Conservation (phyloP, 768 basidiomycete species). For the Tricholoma furcatifolium region DNA sequence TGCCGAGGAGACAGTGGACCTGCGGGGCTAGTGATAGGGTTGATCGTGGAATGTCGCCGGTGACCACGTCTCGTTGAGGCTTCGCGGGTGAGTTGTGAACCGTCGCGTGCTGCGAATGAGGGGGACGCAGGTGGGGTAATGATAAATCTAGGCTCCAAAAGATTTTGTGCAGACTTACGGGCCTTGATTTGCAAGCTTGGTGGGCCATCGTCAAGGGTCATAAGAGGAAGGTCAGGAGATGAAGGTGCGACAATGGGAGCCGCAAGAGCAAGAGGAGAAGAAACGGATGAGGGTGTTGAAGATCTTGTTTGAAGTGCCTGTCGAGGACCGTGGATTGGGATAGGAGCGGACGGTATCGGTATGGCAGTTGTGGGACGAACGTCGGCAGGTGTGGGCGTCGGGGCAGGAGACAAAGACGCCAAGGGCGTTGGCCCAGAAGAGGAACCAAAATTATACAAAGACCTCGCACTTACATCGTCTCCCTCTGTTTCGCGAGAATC, state of each 20-base stretch:
- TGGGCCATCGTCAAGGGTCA: slow-evolving; percentile 54
- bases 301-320: slow-evolving; percentile 71
- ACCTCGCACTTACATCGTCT: slow-evolving; percentile 58
- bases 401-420: slow-evolving; percentile 52
- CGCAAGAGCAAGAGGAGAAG: slow-evolving; percentile 83
- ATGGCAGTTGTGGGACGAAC: slow-evolving; percentile 23
- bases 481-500: slow-evolving; percentile 30
- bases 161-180: slow-evolving; percentile 64
- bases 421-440: slow-evolving; percentile 70
- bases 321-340: slow-evolving; percentile 33
- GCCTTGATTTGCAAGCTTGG: slow-evolving; percentile 59
- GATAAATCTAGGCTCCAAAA: slow-evolving; percentile 63
- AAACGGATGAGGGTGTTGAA: slow-evolving; percentile 86
- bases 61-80: slow-evolving; percentile 54
- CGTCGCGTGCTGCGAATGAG: slow-evolving; percentile 47
- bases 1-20: slow-evolving; percentile 86
- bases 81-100: slow-evolving; percentile 38
- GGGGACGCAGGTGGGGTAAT: slow-evolving; percentile 80
- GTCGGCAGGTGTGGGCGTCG: slow-evolving; percentile 28
- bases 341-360: slow-evolving; percentile 26
- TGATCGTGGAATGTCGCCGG: slow-evolving; percentile 73
- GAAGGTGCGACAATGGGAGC: slow-evolving; percentile 78
- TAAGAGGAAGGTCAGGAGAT: slow-evolving; percentile 12
- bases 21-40: slow-evolving; percentile 59
- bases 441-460: slow-evolving; percentile 59